These are phyloP conservation scores for Noccaea bulbosa DNA, from an alignment of 345 rosid species.

Conservation along the genomic window DNA sequence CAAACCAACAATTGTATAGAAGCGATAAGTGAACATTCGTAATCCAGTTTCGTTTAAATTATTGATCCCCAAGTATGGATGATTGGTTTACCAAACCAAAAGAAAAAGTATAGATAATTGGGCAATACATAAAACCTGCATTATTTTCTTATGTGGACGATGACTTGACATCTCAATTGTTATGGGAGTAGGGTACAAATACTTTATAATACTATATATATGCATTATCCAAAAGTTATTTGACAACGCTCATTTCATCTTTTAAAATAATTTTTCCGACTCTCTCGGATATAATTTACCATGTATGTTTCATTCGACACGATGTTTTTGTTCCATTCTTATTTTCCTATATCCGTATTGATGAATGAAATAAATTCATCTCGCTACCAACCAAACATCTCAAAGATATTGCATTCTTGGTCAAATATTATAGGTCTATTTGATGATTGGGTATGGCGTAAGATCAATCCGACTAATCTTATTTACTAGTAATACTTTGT, in stretches of 20 bases:
- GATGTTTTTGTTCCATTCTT: not conserved
- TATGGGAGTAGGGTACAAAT: not conserved
- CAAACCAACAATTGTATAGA: not conserved
- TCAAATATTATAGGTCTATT: slow-evolving; percentile 24
- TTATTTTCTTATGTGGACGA: slow-evolving; percentile 28
- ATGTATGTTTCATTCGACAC: not conserved
- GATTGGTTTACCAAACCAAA: too few species aligned
- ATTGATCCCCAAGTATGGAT: not conserved
- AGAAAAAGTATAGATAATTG: slow-evolving; percentile 4
- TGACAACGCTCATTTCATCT: not conserved
- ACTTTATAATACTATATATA: slow-evolving; percentile 1
- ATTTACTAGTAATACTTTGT: not conserved
- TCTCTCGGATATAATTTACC: slow-evolving; percentile 7
- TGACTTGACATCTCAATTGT: slow-evolving; percentile 36
- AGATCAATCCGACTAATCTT: not conserved
- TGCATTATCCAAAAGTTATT: slow-evolving; percentile 24
- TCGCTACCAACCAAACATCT: slow-evolving; percentile 31
- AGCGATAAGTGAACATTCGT: not conserved
- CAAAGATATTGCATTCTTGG: slow-evolving; percentile 8
- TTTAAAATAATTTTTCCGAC: not conserved
- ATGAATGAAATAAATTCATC: slow-evolving; percentile 29
- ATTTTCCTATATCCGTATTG: not conserved
- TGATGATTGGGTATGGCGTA: slow-evolving; percentile 15
- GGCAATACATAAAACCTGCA: not conserved
- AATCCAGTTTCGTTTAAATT: slow-evolving; percentile 17